These are phyloP conservation scores for Saturnispora serradocipensis DNA, from an alignment of 805 yeast species.

Conservation along the genomic window DNA sequence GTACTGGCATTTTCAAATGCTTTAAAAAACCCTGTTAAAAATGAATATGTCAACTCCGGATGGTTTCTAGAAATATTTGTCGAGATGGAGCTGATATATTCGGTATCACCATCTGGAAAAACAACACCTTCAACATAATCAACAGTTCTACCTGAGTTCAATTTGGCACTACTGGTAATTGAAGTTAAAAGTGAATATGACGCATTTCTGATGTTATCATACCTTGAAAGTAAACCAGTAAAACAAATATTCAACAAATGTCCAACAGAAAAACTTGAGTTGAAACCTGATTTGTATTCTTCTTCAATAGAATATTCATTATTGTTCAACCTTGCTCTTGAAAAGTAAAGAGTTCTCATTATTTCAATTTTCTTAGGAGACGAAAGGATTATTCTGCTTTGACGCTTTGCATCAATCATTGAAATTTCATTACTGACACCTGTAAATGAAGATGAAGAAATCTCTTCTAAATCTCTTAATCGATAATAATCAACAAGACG, in stretches of 20 bases:
- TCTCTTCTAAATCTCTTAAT: conserved; percentile 32
- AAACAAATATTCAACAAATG: conserved; percentile 55
- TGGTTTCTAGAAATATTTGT: conserved; percentile 43
- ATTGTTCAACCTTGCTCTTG: conserved; percentile 40
- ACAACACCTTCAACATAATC: conserved; percentile 49
- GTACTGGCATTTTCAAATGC: conserved; percentile 36
- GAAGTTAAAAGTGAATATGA: conserved; percentile 57
- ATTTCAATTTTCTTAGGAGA: conserved; percentile 51
- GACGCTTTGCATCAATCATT: conserved; percentile 29
- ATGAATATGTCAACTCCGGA: conserved; percentile 54
- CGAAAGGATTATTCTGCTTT: conserved; percentile 32
- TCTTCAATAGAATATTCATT: conserved; percentile 19
- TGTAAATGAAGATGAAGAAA: conserved; percentile 33
- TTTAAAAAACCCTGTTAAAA: conserved; percentile 40
- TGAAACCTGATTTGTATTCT: conserved; percentile 30
- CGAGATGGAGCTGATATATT: conserved; percentile 51
- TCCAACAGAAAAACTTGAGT: conserved; percentile 32
- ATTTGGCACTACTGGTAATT: conserved; percentile 46
- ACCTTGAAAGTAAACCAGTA: conserved; percentile 55
- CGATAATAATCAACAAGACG: conserved; percentile 35
- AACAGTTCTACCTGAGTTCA: conserved; percentile 50
- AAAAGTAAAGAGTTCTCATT: conserved; percentile 59
- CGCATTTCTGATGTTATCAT: conserved; percentile 50
- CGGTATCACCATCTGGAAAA: conserved; percentile 59
- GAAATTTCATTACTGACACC: conserved; percentile 45